Conservation (phyloP, 2,329 filamentous ascomycete species). For the Epichloe hybrida region DNA sequence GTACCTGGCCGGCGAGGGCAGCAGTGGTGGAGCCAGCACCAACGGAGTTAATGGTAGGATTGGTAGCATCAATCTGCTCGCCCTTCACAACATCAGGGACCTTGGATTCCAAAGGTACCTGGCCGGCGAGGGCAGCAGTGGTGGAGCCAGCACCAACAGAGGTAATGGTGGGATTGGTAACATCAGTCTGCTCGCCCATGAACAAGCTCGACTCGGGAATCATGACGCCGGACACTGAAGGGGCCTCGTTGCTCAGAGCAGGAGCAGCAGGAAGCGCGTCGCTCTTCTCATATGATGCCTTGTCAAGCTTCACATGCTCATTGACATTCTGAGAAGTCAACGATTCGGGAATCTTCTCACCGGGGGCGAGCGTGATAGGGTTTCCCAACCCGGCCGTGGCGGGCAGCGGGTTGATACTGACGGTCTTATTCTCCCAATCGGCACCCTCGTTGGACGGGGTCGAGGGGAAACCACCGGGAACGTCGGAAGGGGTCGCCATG, state of each 20-base stretch:
- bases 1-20: too few species aligned
- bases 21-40: too few species aligned
- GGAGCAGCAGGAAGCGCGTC: constrained; percentile 43
- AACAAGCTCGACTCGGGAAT: constrained; percentile 78
- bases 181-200: constrained; percentile 32
- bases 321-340: constrained; percentile 56
- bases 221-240: constrained; percentile 45
- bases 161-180: constrained; percentile 28
- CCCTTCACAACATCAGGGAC: constrained; percentile 7
- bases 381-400: constrained; percentile 56
- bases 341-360: constrained; percentile 65
- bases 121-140: constrained; percentile 54
- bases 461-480: constrained; percentile 42
- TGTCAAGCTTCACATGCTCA: constrained; percentile 61
- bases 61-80: too few species aligned
- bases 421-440: constrained; percentile 33
- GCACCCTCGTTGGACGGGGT: constrained; percentile 48
- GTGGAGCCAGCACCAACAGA: constrained; percentile 42
- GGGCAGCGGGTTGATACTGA: constrained; percentile 49
- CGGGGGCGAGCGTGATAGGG: constrained; percentile 64
- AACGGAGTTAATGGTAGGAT: too few species aligned
- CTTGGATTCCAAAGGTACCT: constrained; percentile 49
- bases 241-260: constrained; percentile 27
- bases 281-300: constrained; percentile 75
- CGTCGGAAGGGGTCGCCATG: constrained; percentile 20